Evolutionary conservation across 768 basidiomycete species (phyloP), one percentile per base, ranked within the genome.

Genomic region (Mycena sanguinolenta): DNA sequence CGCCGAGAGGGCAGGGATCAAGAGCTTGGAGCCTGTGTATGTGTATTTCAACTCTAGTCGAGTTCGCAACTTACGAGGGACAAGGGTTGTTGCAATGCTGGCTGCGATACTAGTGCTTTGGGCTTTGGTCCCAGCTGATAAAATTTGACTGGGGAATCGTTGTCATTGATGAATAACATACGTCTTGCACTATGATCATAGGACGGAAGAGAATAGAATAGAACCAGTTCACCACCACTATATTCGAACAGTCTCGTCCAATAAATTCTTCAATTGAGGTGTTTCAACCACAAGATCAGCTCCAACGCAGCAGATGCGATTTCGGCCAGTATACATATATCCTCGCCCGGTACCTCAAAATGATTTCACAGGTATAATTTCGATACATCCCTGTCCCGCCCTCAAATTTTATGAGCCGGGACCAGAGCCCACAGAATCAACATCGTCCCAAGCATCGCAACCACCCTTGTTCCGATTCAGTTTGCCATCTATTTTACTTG

Each of bases 1-100:
- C 25, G 87, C 93, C 7, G 84, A 84, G 27, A 89, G 82, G 67
- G 85, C 88, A 42, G 92, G 87, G 0, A 91, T 92, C 46, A 21
- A n/a, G 12, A 14, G n/a, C 23, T 58, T 58, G 16, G n/a, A 58
- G 23, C 55, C 55, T 23, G 4, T 58, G 55, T 58, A 30, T 4
- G 32, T 34, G 32, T 10, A 39, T 54, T 53, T 54, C n/a, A n/a
- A n/a, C n/a, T 8, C 27, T 34, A 34, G 32, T 5, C 32, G 10
- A 10, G 32, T 34, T 34, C 32, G 32, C 32, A 34, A 34, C 32
- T 34, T 34, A 34, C 32, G 32, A 5, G 6, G 32, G 4, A 34
- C 4, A 36, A 83, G 81, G 28, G 66, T 78, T 34, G 78, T 86
- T 4, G 71, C 79, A 7, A 86, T 87, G 83, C 82, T 87, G 84